phyloP scores from a whole-genome alignment of 2,329 filamentous ascomycete species.

The Trichoderma afroharzianum region DNA sequence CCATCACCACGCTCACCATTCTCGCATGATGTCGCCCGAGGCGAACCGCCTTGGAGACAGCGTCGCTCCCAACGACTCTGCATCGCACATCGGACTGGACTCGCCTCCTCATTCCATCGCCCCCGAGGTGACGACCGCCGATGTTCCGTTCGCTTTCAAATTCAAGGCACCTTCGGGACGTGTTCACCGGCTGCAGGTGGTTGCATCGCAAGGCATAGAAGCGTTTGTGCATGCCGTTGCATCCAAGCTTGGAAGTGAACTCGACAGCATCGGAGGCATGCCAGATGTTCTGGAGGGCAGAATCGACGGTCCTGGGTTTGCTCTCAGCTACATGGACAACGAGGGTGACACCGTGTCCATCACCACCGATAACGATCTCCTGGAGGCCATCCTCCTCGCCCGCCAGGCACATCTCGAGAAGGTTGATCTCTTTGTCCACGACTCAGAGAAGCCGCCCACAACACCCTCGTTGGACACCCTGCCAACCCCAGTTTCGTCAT shows the following conservation, averaged over 20 bases:
- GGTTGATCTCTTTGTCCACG: constrained; percentile 94
- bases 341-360: constrained; percentile 97
- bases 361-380: constrained; percentile 87
- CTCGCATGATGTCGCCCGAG: constrained; percentile 79
- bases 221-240: constrained; percentile 75
- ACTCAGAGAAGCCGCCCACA: constrained; percentile 85
- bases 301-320: constrained; percentile 74
- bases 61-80: constrained; percentile 88
- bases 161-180: constrained; percentile 97
- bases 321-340: constrained; percentile 92
- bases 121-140: constrained; percentile 57
- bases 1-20: constrained; percentile 60
- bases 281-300: constrained; percentile 76
- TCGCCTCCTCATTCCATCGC: constrained; percentile 67
- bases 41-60: constrained; percentile 72
- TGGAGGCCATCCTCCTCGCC: constrained; percentile 84
- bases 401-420: constrained; percentile 78
- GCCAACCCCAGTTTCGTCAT: constrained; percentile 47
- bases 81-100: constrained; percentile 83
- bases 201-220: constrained; percentile 73
- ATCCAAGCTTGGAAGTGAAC: constrained; percentile 79
- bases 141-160: constrained; percentile 91
- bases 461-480: constrained; percentile 43
- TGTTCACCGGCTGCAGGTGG: constrained; percentile 86
- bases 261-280: constrained; percentile 77